Conservation (phyloP, 768 basidiomycete species). For the Tylopilus vinaceipallidus region DNA sequence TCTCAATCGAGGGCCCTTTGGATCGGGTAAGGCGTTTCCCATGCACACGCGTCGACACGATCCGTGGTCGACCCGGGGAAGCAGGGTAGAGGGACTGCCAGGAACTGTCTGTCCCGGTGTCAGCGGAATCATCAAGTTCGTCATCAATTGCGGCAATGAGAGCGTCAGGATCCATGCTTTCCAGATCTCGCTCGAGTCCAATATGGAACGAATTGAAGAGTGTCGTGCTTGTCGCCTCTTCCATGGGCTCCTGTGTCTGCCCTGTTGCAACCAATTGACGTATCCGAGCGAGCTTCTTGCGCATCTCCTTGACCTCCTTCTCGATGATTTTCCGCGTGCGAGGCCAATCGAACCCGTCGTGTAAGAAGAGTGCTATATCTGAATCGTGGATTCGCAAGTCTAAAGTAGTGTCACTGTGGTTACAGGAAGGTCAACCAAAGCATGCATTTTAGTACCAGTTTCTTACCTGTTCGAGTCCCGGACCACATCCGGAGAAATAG, state of each 20-base stretch:
- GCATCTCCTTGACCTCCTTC: constrained; percentile 84
- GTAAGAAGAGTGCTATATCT: constrained; percentile 68
- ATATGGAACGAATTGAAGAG: constrained; percentile 95
- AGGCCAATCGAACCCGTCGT: constrained; percentile 95
- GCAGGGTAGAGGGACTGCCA: constrained; percentile 82
- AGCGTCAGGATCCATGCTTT: constrained; percentile 69
- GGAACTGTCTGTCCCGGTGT: constrained; percentile 77
- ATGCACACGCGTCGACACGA: constrained; percentile 40
- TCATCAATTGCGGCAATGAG: constrained; percentile 92
- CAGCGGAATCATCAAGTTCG: constrained; percentile 74
- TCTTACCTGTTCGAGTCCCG: constrained; percentile 49
- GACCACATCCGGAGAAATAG: constrained; percentile 52
- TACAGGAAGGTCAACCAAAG: constrained; percentile 21
- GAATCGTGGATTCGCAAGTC: constrained; percentile 57
- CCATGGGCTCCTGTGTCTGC: constrained; percentile 75
- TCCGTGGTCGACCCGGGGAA: constrained; percentile 41
- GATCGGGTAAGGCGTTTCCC: constrained; percentile 69
- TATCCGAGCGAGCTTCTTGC: constrained; percentile 82
- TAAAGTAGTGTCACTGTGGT: constrained; percentile 47
- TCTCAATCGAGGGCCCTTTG: constrained; percentile 79
- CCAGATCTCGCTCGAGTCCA: constrained; percentile 77
- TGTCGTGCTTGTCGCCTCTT: constrained; percentile 68
- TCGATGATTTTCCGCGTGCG: constrained; percentile 85
- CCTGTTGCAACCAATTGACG: constrained; percentile 89
- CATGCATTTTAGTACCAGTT: neutral